Base-by-base conservation (phyloP, 2,329 filamentous ascomycete species). In the Capronia coronata region DNA sequence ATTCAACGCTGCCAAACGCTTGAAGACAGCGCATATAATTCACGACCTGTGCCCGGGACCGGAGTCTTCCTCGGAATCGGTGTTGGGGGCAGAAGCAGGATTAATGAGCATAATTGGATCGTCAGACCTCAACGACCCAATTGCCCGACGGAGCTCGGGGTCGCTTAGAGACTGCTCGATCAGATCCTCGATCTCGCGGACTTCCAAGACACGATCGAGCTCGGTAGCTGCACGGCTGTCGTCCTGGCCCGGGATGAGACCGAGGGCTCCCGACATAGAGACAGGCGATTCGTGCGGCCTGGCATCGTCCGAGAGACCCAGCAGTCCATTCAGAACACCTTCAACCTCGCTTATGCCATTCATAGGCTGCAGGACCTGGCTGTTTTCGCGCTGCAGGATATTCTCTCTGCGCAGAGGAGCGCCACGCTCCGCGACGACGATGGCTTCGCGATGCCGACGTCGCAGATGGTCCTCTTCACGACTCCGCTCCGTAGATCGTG, bases 341-440 rank as follows among this genome's bases (percentile, higher is more conserved):
- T 57, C 55, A 5, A 46, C 52, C 21, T 52, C 55, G 32, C 49
- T 49, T 29, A 43, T 34, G 3, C 52, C 52, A 23, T 38, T 29
- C 47, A 57, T 55, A 13, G 52, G 55, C 30, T 45, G 50, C 10
- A 55, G 25, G 25, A 46, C 35, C 46, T 42, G 46, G 43, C 55
- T 58, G 35, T 58, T 49, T 14, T 54, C 79, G 1, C 58, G 71
- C 65, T 93, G 83, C 46, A 90, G 87, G 29, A 95, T 94, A 63
- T 94, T 86, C 38, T 80, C 80, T 55, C 81, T 78, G 2, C 78
- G 81, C 38, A 94, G 66, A 1, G 86, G 84, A 25, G 83, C 76
- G 18, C 80, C 87, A n/a, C 87, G 86, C 62, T 94, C 88, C 61
- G 89, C 91, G 49, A 95, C 72, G 16, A 96, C 89, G 79, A 96